Evolutionary conservation across 2,329 filamentous ascomycete genomes (phyloP).

Genomic region (Aspergillus caelatus): DNA sequence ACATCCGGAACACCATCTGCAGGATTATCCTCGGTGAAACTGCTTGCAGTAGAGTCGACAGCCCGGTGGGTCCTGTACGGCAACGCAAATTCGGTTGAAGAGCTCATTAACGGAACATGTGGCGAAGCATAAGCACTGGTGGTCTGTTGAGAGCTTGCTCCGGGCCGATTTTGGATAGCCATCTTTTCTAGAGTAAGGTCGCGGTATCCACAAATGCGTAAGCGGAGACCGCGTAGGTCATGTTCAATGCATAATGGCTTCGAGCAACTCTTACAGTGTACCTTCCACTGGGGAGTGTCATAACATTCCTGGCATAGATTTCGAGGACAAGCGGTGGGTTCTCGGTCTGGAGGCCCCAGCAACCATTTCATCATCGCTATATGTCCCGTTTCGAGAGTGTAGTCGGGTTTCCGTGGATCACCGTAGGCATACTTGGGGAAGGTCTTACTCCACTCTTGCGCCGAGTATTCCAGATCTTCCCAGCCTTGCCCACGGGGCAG

Average conservation of each 20-base stretch:
- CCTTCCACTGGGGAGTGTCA: constrained; percentile 60
- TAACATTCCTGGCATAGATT: constrained; percentile 62
- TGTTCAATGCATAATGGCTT: constrained; percentile 62
- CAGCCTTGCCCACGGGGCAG: constrained; percentile 57
- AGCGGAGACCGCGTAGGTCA: constrained; percentile 58
- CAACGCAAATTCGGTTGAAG: constrained; percentile 29
- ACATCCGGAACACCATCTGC: constrained; percentile 30
- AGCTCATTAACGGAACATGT: constrained; percentile 16
- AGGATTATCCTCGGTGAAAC: constrained; percentile 37
- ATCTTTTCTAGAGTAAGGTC: constrained; percentile 56
- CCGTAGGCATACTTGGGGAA: constrained; percentile 45
- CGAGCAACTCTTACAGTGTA: constrained; percentile 61
- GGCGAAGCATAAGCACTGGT: constrained; percentile 10
- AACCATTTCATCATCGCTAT: constrained; percentile 51
- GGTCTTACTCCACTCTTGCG: constrained; percentile 44
- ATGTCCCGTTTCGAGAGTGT: constrained; percentile 43
- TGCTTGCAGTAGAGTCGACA: constrained; percentile 37
- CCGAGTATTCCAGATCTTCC: constrained; percentile 57
- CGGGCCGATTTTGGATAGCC: constrained; percentile 37
- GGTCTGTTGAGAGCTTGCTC: constrained; percentile 12
- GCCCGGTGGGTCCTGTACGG: constrained; percentile 34
- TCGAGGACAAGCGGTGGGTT: constrained; percentile 54
- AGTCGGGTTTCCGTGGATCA: constrained; percentile 42
- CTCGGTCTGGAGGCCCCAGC: constrained; percentile 50
- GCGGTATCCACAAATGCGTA: constrained; percentile 60